Evolutionary conservation across 176 grass and related monocot species (phyloP).

Genomic region (Hyparrhenia diplandra): DNA sequence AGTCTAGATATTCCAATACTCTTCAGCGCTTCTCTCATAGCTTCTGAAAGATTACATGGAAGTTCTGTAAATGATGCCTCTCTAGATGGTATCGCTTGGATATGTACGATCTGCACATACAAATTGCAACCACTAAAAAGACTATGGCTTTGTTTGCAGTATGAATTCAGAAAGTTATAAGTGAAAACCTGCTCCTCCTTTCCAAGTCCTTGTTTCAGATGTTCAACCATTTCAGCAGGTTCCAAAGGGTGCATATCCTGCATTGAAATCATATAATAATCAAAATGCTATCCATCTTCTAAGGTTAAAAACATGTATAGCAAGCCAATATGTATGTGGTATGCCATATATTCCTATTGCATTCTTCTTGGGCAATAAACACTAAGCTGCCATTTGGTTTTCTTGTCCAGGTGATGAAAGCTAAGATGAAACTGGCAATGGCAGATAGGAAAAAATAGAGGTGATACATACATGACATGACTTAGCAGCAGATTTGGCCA

Average conservation of each 20-base stretch:
- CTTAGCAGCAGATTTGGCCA: constrained; percentile 33
- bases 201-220: constrained; percentile 77
- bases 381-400: constrained; percentile 1
- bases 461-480: constrained; percentile 55
- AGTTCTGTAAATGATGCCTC: constrained; percentile 53
- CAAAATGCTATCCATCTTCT: background rate
- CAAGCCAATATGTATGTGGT: background rate
- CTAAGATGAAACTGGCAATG: constrained; percentile 9
- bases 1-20: constrained; percentile 71
- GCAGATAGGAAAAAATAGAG: background rate
- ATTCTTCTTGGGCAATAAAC: background rate
- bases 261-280: constrained; percentile 18
- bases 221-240: constrained; percentile 79
- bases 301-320: background rate
- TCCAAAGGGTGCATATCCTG: constrained; percentile 54
- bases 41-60: constrained; percentile 54
- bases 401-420: background rate
- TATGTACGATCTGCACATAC: constrained; percentile 69
- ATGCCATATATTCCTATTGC: background rate
- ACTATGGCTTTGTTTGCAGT: background rate
- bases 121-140: background rate
- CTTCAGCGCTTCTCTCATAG: constrained; percentile 53
- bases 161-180: background rate
- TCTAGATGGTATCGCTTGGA: constrained; percentile 61
- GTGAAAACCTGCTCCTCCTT: constrained; percentile 71